These are phyloP conservation scores for Penicillium cosmopolitanum DNA, from an alignment of 495 filamentous ascomycete genomes.

Conservation along the genomic window DNA sequence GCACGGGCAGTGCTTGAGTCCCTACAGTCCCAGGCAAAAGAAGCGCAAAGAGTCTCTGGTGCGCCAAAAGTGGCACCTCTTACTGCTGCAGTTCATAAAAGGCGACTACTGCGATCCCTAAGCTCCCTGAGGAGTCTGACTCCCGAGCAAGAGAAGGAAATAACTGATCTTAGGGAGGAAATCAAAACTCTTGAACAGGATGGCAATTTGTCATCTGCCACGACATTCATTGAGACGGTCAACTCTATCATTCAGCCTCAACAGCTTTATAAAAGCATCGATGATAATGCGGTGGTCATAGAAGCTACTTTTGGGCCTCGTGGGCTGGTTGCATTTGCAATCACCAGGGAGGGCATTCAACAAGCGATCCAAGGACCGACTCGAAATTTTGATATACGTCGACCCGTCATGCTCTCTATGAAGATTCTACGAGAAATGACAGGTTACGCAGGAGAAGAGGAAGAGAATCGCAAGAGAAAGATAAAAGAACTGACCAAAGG, in stretches of 20 bases:
- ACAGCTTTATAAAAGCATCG: constrained; percentile 25
- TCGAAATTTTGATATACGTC: constrained; percentile 13
- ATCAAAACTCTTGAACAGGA: constrained; percentile 24
- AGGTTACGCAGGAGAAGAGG: constrained; percentile 20
- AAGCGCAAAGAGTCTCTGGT: neutral
- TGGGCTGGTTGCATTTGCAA: constrained; percentile 27
- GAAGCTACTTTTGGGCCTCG: constrained; percentile 26
- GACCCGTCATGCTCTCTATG: constrained; percentile 28
- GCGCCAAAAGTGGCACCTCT: constrained; percentile 12
- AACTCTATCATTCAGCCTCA: constrained; percentile 23
- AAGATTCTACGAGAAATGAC: constrained; percentile 29
- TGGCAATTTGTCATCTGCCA: constrained; percentile 23
- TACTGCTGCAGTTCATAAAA: constrained; percentile 28
- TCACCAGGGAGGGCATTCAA: constrained; percentile 29
- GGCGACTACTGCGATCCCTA: constrained; percentile 25
- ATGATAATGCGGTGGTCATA: constrained; percentile 27
- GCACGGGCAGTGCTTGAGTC: constrained; percentile 30
- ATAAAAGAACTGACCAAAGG: constrained; percentile 16
- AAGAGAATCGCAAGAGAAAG: constrained; percentile 17
- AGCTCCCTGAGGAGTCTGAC: constrained; percentile 16
- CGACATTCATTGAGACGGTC: constrained; percentile 27
- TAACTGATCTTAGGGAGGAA: constrained; percentile 20
- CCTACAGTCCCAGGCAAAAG: constrained; percentile 18
- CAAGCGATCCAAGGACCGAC: constrained; percentile 13
- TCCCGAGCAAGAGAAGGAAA: constrained; percentile 24